A percentile compares a stretch with the other conserved stretches of the same genome.
phyloP scores from a whole-genome alignment of 345 rosid species.

The Angophora floribunda region DNA sequence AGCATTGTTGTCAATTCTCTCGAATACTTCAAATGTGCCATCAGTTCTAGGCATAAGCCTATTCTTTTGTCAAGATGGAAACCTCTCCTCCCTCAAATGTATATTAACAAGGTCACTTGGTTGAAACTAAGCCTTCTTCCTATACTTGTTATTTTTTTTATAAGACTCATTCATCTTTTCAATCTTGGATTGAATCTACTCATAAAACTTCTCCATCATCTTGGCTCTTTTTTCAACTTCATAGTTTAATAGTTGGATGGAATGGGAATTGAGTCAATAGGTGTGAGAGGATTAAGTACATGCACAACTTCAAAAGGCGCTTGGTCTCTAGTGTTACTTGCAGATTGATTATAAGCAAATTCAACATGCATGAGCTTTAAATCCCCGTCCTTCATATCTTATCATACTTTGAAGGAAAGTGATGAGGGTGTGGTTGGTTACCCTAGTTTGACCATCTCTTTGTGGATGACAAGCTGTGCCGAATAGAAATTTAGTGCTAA shows the following conservation, averaged over 20 bases:
- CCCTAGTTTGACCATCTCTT: background rate
- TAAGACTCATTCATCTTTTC: background rate
- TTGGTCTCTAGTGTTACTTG: background rate
- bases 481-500: background rate
- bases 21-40: background rate
- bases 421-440: background rate
- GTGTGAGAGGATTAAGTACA: no score
- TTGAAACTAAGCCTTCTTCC: background rate
- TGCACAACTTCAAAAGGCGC: background rate
- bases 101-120: background rate
- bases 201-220: background rate
- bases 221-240: background rate
- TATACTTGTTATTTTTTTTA: background rate
- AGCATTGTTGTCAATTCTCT: background rate
- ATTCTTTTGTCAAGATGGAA: background rate
- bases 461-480: background rate
- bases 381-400: background rate
- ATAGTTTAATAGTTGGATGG: background rate
- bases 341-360: background rate
- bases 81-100: background rate
- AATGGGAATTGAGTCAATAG: background rate
- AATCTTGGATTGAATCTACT: background rate
- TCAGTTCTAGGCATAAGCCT: background rate
- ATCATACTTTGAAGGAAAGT: background rate
- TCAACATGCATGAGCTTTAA: background rate